A percentile compares a stretch with the other conserved stretches of the same genome.
phyloP scores from a whole-genome alignment of 352 stramenopile species.

The Phytophthora europaea region DNA sequence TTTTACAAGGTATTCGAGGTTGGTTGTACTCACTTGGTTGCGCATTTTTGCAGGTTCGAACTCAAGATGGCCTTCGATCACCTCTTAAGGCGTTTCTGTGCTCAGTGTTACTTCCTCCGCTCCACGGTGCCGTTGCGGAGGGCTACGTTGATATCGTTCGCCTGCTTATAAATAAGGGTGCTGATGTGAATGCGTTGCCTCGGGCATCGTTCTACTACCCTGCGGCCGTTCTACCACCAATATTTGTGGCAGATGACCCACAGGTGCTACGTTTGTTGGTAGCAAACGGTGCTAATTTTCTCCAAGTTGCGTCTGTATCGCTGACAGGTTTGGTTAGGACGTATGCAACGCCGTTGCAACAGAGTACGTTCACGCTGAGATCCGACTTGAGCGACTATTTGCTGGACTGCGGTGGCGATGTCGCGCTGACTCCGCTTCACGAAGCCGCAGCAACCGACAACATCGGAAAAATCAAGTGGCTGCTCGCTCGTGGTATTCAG shows the following conservation, averaged over 20 bases:
- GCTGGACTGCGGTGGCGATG: constrained; percentile 73
- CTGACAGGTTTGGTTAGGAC: constrained; percentile 55
- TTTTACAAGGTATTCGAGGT: background rate
- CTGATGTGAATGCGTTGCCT: constrained; percentile 70
- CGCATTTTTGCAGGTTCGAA: constrained; percentile 47
- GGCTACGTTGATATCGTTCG: constrained; percentile 74
- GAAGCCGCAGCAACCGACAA: constrained; percentile 71
- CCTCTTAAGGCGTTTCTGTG: constrained; percentile 60
- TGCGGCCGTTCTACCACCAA: constrained; percentile 63
- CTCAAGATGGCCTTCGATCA: constrained; percentile 67
- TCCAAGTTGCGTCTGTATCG: constrained; percentile 63
- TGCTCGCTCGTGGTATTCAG: constrained; percentile 52
- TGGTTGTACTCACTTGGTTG: background rate
- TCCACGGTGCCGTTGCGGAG: constrained; percentile 73
- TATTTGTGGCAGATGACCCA: constrained; percentile 82
- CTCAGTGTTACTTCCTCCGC: constrained; percentile 73
- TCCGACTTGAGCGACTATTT: constrained; percentile 73
- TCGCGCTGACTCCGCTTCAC: constrained; percentile 82
- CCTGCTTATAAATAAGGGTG: constrained; percentile 62
- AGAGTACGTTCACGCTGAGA: constrained; percentile 71
- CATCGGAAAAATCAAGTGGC: constrained; percentile 43
- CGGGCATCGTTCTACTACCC: constrained; percentile 77
- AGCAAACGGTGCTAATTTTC: constrained; percentile 69
- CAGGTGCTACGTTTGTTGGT: constrained; percentile 78
- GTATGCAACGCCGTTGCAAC: constrained; percentile 65